A percentile compares a stretch with the other conserved stretches of the same genome.
Evolutionary conservation across 1,139 yeast species (phyloP).

Genomic region (Kodamaea derodonti): DNA sequence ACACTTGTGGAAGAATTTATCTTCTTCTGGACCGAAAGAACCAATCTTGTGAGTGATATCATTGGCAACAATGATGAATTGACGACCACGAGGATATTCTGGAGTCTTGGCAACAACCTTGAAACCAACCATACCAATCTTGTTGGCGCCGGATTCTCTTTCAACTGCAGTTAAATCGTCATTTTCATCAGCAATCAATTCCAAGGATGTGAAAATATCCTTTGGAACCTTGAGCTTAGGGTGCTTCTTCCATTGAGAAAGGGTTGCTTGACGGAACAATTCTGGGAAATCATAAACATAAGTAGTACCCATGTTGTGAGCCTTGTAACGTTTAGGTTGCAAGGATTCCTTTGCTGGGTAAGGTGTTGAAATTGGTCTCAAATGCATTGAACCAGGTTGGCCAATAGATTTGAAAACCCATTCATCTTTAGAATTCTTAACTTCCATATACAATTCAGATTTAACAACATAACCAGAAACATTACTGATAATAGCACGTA

Average conservation of each 20-base stretch:
- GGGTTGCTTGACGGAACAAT: slow-evolving; percentile 88
- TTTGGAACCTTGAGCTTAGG: slow-evolving; percentile 64
- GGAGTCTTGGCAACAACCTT: slow-evolving; percentile 88
- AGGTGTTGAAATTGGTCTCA: slow-evolving; percentile 92
- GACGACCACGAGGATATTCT: slow-evolving; percentile 95
- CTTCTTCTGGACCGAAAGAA: slow-evolving; percentile 98
- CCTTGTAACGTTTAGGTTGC: slow-evolving; percentile 97
- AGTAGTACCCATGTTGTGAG: slow-evolving; percentile 97
- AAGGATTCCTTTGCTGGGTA: slow-evolving; percentile 97
- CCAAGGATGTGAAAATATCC: slow-evolving; percentile 73
- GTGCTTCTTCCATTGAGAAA: slow-evolving; percentile 76
- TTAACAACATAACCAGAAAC: slow-evolving; percentile 97
- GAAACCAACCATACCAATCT: slow-evolving; percentile 98
- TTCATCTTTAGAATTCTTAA: slow-evolving; percentile 85
- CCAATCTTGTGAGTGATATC: slow-evolving; percentile 98
- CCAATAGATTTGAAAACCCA: slow-evolving; percentile 97
- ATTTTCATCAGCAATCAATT: slow-evolving; percentile 77
- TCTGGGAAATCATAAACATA: slow-evolving; percentile 99
- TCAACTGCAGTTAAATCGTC: slow-evolving; percentile 82
- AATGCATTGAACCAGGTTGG: slow-evolving; percentile 93
- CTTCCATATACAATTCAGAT: slow-evolving; percentile 91
- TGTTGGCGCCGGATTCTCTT: slow-evolving; percentile 95
- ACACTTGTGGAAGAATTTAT: slow-evolving; percentile 82
- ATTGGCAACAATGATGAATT: slow-evolving; percentile 86
- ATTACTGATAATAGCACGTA: slow-evolving; percentile 92